A percentile compares a stretch with the other conserved stretches of the same genome.
These are phyloP conservation scores for Talaromyces sp. DNA, from an alignment of 2,329 filamentous ascomycete genomes.

Conservation along the genomic window DNA sequence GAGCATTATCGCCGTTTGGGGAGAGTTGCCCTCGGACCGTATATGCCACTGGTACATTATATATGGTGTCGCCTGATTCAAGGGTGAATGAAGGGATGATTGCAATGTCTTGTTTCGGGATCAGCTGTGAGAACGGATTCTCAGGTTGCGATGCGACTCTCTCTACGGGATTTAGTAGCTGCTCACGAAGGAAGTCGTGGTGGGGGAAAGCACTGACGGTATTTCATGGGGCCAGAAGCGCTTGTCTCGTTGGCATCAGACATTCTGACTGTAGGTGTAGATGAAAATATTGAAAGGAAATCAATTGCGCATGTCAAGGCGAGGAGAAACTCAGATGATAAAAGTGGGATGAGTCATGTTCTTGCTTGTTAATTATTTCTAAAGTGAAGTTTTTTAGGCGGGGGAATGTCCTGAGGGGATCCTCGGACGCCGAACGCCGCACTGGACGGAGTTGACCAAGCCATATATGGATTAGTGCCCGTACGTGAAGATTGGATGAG, in stretches of 20 bases:
- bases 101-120: constrained; percentile 81
- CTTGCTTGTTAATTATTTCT: no score
- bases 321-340: not conserved
- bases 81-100: constrained; percentile 85
- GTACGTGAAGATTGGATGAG: not conserved
- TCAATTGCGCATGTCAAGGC: not conserved
- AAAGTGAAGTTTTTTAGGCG: not conserved
- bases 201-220: constrained; percentile 11
- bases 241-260: not conserved
- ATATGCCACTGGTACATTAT: constrained; percentile 66
- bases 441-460: not conserved
- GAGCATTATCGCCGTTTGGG: constrained; percentile 54
- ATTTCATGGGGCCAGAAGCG: constrained; percentile 2
- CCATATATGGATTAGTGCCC: not conserved
- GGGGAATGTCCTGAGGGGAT: not conserved
- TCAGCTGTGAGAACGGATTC: constrained; percentile 82
- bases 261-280: not conserved
- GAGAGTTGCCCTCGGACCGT: constrained; percentile 57
- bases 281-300: not conserved
- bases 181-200: constrained; percentile 16
- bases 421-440: not conserved
- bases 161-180: constrained; percentile 54
- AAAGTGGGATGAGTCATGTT: not conserved
- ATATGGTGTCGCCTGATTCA: constrained; percentile 79
- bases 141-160: constrained; percentile 64